Base-by-base conservation (phyloP, 164 flowering plant species). In the Berberis vulgaris region DNA sequence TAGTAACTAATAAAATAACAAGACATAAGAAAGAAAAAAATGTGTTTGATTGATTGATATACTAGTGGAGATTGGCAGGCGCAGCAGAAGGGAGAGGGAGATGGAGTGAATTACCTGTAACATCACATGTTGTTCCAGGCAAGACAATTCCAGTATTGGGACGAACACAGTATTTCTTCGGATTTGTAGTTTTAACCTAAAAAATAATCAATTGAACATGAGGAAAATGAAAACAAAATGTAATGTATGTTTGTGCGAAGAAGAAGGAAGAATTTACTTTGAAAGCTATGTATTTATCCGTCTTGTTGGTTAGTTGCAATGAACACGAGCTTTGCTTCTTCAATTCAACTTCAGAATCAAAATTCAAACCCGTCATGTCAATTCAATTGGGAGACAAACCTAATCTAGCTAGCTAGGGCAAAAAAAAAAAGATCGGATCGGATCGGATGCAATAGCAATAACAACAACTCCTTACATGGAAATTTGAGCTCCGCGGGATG, bases 171-270 rank as follows among this genome's bases (percentile, higher is more conserved):
- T 93, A 93, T 64, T 83, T 89, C 75, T 84, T 89, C 1, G 98
- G 97, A 68, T 87, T 93, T 38, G 98, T 93, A 49, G 98, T 93
- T 76, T 93, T 93, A 61, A 90, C 96, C 98, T 91, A 60, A 26
- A 43, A 57, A 40, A 65, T 45, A 12, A 42, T 43, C 39, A 53
- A 41, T 64, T 47, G 47, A 44, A 12, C 52, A 41, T 11, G 41
- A 66, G 49, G 47, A 44, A 12, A 57, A 41, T 11, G 41, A 57
- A 53, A 38, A 5, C 45, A 43, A 11, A 11, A 10, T 44, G 5
- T 10, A 43, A 43, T 5, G 8, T 26, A 45, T 2, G n/a, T 4
- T 11, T 7, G 4, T 1, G 8, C 43, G 46, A n/a, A 41, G n/a
- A 42, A 59, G 1, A 45, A 38, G n/a, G 38, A 63, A 26, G 26